These are phyloP conservation scores for Blastobotrys persicus DNA, from an alignment of 1,139 yeast species.

Conservation along the genomic window DNA sequence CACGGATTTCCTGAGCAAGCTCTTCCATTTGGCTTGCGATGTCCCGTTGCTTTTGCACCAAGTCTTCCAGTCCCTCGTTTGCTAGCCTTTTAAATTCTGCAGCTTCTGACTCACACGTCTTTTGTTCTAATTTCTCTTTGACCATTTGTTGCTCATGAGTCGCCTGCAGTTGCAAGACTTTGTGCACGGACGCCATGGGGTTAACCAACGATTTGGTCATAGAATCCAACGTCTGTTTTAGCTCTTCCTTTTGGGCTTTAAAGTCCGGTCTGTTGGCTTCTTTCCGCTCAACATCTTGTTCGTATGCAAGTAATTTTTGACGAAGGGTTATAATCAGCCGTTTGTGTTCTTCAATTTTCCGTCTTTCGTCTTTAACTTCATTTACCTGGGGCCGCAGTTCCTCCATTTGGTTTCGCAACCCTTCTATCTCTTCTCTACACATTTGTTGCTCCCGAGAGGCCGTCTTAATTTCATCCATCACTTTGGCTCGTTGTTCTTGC, in stretches of 20 bases:
- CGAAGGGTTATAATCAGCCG: constrained; percentile 11
- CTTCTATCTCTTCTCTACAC: background rate
- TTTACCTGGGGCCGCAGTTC: background rate
- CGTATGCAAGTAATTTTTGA: constrained; percentile 4
- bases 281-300: constrained; percentile 10
- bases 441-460: background rate
- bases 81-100: constrained; percentile 12
- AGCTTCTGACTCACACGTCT: constrained; percentile 3
- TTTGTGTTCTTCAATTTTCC: constrained; percentile 7
- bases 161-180: background rate
- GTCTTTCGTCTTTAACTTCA: constrained; percentile 9
- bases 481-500: background rate
- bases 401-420: background rate
- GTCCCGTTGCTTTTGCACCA: constrained; percentile 16
- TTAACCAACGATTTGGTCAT: constrained; percentile 1
- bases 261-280: constrained; percentile 16
- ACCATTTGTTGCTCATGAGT: constrained; percentile 4
- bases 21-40: constrained; percentile 11
- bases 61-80: constrained; percentile 22
- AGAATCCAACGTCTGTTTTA: constrained; percentile 25
- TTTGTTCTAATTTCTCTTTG: background rate
- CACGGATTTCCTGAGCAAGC: constrained; percentile 7
- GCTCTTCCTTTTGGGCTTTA: constrained; percentile 30
- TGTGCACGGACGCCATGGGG: background rate
- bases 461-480: background rate